Conservation (phyloP, 1,284 basidiomycete species). For the Marasmius tenuissimus region DNA sequence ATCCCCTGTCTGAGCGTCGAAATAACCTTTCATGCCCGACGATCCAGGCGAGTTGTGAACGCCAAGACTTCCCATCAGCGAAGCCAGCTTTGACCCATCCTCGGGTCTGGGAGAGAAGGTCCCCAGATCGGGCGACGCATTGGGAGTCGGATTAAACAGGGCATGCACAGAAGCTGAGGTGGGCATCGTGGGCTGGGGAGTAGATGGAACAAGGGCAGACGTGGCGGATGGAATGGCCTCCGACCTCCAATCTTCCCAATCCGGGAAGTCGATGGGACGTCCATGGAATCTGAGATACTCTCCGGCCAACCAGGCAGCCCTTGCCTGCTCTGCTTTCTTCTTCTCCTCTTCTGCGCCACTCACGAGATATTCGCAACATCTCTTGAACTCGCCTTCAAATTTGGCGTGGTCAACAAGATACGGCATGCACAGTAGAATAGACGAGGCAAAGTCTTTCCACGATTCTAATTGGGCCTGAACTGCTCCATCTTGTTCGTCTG, state of each 20-base stretch:
- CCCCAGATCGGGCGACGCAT: slow-evolving; percentile 46
- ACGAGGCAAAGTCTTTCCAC: slow-evolving; percentile 64
- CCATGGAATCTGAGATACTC: slow-evolving; percentile 64
- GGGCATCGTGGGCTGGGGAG: slow-evolving; percentile 32
- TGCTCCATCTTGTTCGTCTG: slow-evolving; percentile 8
- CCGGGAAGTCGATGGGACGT: slow-evolving; percentile 44
- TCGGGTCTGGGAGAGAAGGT: slow-evolving; percentile 65
- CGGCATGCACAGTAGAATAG: slow-evolving; percentile 61
- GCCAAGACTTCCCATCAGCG: slow-evolving; percentile 46
- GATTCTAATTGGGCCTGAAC: slow-evolving; percentile 19
- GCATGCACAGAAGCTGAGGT: slow-evolving; percentile 54
- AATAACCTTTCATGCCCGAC: slow-evolving; percentile 23
- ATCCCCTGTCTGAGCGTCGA: slow-evolving; percentile 15
- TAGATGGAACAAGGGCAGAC: slow-evolving; percentile 18
- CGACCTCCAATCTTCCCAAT: slow-evolving; percentile 60
- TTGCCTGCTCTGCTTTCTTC: slow-evolving; percentile 38
- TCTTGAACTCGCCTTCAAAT: slow-evolving; percentile 70
- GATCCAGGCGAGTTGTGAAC: slow-evolving; percentile 22
- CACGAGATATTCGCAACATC: slow-evolving; percentile 64
- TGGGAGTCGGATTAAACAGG: slow-evolving; percentile 48
- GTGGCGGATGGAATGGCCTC: slow-evolving; percentile 47
- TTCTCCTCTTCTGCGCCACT: slow-evolving; percentile 48
- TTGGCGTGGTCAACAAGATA: slow-evolving; percentile 48
- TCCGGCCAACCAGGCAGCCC: slow-evolving; percentile 63
- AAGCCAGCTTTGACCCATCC: slow-evolving; percentile 34